A percentile compares a stretch with the other conserved stretches of the same genome.
Evolutionary conservation across 1,284 basidiomycete species (phyloP).

Genomic region (Porodaedalea pini): DNA sequence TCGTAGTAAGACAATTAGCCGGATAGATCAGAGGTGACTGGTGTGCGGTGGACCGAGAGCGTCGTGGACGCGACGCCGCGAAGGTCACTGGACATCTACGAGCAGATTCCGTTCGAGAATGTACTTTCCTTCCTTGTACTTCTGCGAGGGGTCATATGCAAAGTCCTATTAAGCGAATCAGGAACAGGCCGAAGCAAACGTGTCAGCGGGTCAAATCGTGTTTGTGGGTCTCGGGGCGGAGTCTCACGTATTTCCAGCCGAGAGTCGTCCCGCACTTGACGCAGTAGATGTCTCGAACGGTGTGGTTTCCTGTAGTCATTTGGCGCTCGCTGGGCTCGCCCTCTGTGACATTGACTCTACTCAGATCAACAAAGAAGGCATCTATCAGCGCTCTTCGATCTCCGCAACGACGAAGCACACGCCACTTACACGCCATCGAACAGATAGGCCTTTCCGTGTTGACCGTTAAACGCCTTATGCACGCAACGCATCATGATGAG

Average conservation of each 20-base stretch:
- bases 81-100: slow-evolving; percentile 65
- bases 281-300: slow-evolving; percentile 93
- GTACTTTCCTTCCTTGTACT: slow-evolving; percentile 98
- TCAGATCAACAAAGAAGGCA: slow-evolving; percentile 16
- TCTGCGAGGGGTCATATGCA: slow-evolving; percentile 86
- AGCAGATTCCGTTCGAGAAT: slow-evolving; percentile 94
- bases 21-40: slow-evolving; percentile 3
- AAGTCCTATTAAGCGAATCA: slow-evolving; percentile 59
- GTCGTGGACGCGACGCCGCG: not conserved
- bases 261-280: slow-evolving; percentile 80
- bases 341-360: slow-evolving; percentile 84
- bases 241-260: slow-evolving; percentile 97
- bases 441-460: slow-evolving; percentile 92
- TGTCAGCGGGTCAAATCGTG: slow-evolving; percentile 1
- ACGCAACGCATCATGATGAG: not conserved
- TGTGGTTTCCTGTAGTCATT: slow-evolving; percentile 97
- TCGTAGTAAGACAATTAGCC: slow-evolving; percentile 11
- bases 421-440: slow-evolving; percentile 83
- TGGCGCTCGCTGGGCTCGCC: slow-evolving; percentile 87
- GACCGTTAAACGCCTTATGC: slow-evolving; percentile 83
- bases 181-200: slow-evolving; percentile 14
- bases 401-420: slow-evolving; percentile 9
- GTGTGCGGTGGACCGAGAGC: slow-evolving; percentile 11
- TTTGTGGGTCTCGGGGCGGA: not conserved
- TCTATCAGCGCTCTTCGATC: not conserved